Base-by-base conservation (phyloP, 768 basidiomycete genomes). In the Guyanaporus albipodus region DNA sequence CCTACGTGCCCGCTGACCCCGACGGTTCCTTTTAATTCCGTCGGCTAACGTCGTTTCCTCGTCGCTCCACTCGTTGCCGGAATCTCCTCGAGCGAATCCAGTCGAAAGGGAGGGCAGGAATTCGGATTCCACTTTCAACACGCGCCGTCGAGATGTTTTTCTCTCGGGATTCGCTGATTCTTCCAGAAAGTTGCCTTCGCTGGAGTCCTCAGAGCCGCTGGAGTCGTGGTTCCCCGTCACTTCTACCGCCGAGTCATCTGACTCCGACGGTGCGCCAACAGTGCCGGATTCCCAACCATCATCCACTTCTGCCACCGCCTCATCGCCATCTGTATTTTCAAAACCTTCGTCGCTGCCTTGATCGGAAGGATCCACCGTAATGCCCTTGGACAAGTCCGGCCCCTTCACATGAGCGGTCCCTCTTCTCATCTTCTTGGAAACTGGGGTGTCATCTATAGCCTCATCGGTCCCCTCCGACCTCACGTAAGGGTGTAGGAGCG, bases 1-100 rank as follows among this genome's bases (percentile, higher is more conserved):
- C 70, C 86, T 75, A 49, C 96, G 75, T n/a, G 95, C 95, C 39
- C 93, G 71, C 65, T 99, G 96, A 24, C 95, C 96, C 31, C 93
- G 75, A 44, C 95, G 71, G 57, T 99, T 94, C 71, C 88, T 97
- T 72, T 83, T 84, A 1, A 61, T 66, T 21, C 71, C 69, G 31
- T 82, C 81, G 14, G 70, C 77, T 24, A 71, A 71, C 19, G 70
- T 74, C 28, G 68, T 71, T 53, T 85, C 88, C 18, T 67, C 73
- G 49, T 87, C 85, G 60, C 85, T 82, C 50, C 80, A 73, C 56
- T 95, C 92, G 21, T 85, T 87, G 44, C 80, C 82, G 17, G 86
- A 87, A 39, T 83, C 82, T 12, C 89, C 92, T 38, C 79, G 78
- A 33, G 83, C 75, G 63, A 87, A 99, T 2, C 94, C 95, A 11